Evolutionary conservation across 192 early-diverging fungal genomes (phyloP), one percentile per base, ranked within the genome.

Genomic region (Mycoemilia scoparia): DNA sequence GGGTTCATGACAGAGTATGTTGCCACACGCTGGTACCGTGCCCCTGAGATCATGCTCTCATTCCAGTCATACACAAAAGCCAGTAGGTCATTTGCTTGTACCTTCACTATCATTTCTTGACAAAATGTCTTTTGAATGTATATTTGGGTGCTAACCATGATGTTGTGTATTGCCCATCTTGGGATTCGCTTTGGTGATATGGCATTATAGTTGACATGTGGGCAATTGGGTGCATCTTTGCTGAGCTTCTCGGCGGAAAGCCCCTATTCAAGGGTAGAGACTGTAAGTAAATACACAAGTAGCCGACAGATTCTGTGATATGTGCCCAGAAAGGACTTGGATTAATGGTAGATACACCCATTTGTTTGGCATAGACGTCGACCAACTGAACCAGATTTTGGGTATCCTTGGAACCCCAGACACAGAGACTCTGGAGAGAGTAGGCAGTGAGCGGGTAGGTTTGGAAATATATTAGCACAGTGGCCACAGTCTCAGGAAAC

Each of bases 1-100:
- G 87, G 86, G 2, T 96, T 91, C 48, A 96, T 96, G 85, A 99
- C 95, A 12, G 95, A 99, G 58, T 99, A 99, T 41, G 95, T 99
- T 18, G 95, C 95, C 24, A 99, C 95, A n/a, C 64, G 95, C 45
- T 99, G 90, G 89, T 99, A 96, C 62, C 70, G 95, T 29, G 87
- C 95, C 10, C 95, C 95, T 13, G 95, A 99, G 46, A 86, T 99
- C 43, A 89, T 99, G 82, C 67, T 99, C 25, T 87, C 87, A 35
- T 95, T 95, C 64, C 77, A 86, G 41, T 82, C 71, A 34, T 99
- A 99, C 64, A 96, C 91, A 39, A 99, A 99, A 77, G 92, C 95
- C 18, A 96, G n/a, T n/a, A n/a, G n/a, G n/a, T n/a, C n/a, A n/a
- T n/a, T n/a, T n/a, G 70, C 70, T 67, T 47, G 67, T 48, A 8